Percentiles rank a stretch among this genome's conserved stretches.
Evolutionary conservation across 208 protist genomes (phyloP).

Genomic region (Porcisia hertigi): DNA sequence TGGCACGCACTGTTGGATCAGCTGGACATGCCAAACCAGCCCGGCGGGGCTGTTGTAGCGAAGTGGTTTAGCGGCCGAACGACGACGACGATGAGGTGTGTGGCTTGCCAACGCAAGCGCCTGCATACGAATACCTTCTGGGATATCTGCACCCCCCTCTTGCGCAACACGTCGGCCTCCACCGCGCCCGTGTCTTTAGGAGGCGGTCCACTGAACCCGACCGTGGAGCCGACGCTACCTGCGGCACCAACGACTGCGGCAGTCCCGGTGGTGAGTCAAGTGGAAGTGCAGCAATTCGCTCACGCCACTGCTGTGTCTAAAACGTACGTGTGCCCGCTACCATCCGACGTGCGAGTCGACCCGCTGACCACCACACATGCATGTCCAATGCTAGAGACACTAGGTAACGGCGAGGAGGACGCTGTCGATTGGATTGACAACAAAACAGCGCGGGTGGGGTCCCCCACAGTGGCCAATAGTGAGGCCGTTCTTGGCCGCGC

Average conservation of each 20-base stretch:
- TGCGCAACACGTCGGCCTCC: not conserved
- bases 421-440: not conserved
- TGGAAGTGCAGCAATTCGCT: constrained; percentile 22
- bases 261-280: not conserved
- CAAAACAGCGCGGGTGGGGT: not conserved
- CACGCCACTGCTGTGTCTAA: constrained; percentile 24
- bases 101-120: constrained; percentile 33
- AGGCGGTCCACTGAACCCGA: not conserved
- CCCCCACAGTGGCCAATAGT: not conserved
- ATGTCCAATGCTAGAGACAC: not conserved
- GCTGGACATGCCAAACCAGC: constrained; percentile 39
- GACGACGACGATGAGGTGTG: constrained; percentile 47
- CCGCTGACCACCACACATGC: not conserved
- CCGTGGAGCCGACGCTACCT: not conserved
- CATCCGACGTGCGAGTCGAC: not conserved
- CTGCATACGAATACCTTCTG: constrained; percentile 44
- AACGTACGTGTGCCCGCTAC: constrained; percentile 8
- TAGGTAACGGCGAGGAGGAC: constrained; percentile 1
- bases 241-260: not conserved
- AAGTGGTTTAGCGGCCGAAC: constrained; percentile 59
- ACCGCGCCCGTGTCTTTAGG: not conserved
- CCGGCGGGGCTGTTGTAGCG: constrained; percentile 34
- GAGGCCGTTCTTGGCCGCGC: not conserved
- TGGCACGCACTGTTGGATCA: constrained; percentile 61
- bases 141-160: constrained; percentile 39